Base-by-base conservation (phyloP, 2,329 filamentous ascomycete genomes). In the Periconia macrospinosa region DNA sequence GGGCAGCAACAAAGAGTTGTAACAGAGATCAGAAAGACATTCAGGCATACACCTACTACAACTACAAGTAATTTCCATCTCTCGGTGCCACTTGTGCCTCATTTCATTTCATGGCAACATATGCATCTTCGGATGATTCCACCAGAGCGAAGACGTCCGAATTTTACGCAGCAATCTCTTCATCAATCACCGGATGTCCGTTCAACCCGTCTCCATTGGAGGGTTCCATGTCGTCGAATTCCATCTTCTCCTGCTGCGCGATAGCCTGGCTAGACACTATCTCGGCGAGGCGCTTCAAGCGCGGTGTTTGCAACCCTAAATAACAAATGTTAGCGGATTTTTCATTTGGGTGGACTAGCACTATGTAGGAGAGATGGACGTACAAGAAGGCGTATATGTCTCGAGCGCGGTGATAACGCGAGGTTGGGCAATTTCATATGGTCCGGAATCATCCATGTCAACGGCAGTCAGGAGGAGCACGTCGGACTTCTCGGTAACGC, bases 401-500 rank as follows among this genome's bases (percentile, higher is more conserved):
- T 99, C 94, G 61, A 99, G 79, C 49, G 94, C 94, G 3, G 92
- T 97, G 69, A 99, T 99, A 50, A 91, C 90, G 71, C 94, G 86
- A 27, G 94, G 94, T 76, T 99, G 94, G 14, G 94, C 94, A 74
- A 99, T 99, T 76, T 97, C 94, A 70, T 99, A 99, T 23, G 93
- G 94, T 20, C 94, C 94, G 66, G 91, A 96, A 77, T 99, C 94
- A 70, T 99, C 94, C 92, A 99, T 97, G 74, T 99, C 94, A 54
- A 99, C 92, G 46, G 94, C 92, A 54, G 93, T 89, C 45, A 99
- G 82, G 53, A 99, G 85, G 49, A 99, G 83, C 2, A 97, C 92
- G 66, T 97, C 94, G 67, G 92, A 95, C 86, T 99, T 99, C 79
- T 99, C 94, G 1, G 93, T 97, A 45, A 99, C 94, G 49, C 92